phyloP scores from a whole-genome alignment of 176 grass and related monocot genomes.

The Cenchrus purpureus region DNA sequence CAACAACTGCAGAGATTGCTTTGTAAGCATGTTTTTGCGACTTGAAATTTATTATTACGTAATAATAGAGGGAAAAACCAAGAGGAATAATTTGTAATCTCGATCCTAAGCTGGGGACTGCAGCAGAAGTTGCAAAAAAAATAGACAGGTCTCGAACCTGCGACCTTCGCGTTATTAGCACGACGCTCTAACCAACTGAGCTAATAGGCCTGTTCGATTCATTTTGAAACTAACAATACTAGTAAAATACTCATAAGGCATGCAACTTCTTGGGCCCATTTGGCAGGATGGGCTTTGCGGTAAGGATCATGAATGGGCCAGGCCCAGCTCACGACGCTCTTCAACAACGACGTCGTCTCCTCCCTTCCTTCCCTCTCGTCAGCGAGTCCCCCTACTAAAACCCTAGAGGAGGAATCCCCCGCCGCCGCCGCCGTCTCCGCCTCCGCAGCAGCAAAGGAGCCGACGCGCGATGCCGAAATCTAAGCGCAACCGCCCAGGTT shows the following conservation, averaged over 20 bases:
- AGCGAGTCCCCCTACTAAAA: background rate
- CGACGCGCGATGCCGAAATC: slow-evolving; percentile 58
- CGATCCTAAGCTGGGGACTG: too few relatives aligned
- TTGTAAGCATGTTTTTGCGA: too few relatives aligned
- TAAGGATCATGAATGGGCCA: background rate
- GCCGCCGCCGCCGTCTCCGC: background rate
- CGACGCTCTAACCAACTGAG: slow-evolving; percentile 95
- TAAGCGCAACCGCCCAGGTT: slow-evolving; percentile 63
- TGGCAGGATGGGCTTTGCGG: too few relatives aligned
- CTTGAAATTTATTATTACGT: too few relatives aligned
- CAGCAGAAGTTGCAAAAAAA: too few relatives aligned
- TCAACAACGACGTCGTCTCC: too few relatives aligned
- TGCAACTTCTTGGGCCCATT: too few relatives aligned
- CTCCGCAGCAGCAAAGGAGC: background rate
- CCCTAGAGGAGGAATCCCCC: background rate
- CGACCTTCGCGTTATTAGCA: slow-evolving; percentile 97
- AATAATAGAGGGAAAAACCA: too few relatives aligned
- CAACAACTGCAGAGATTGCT: background rate
- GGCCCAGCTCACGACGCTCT: background rate
- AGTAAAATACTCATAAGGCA: too few relatives aligned
- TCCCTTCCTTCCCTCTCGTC: too few relatives aligned
- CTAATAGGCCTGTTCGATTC: slow-evolving; percentile 50
- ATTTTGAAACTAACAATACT: too few relatives aligned
- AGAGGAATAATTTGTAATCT: too few relatives aligned
- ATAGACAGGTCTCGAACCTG: slow-evolving; percentile 72